phyloP scores from a whole-genome alignment of 2,329 filamentous ascomycete genomes.

The Ceratocystis cubensis region DNA sequence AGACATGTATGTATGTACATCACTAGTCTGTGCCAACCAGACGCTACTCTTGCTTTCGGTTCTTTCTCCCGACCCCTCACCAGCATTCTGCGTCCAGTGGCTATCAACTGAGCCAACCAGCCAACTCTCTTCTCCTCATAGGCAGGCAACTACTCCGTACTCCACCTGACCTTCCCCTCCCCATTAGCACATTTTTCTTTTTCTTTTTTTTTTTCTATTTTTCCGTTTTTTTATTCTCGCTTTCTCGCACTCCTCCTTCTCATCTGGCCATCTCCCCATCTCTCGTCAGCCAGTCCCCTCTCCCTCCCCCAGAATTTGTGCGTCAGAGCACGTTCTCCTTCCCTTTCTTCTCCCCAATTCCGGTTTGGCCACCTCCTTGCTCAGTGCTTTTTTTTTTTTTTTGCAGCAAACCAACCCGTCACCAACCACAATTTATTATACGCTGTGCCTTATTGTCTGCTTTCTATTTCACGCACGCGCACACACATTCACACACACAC shows the following conservation, averaged over 20 bases:
- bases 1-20: neutral
- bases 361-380: neutral
- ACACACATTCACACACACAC: too few species aligned
- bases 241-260: neutral
- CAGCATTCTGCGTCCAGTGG: too few species aligned
- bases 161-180: neutral
- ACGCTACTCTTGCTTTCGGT: too few species aligned
- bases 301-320: neutral
- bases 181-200: neutral
- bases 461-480: constrained; percentile 3
- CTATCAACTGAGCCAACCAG: too few species aligned
- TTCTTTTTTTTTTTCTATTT: neutral
- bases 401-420: neutral
- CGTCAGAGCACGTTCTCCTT: neutral
- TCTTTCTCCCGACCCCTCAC: too few species aligned
- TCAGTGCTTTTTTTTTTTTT: neutral
- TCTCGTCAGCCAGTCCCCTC: neutral
- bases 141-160: neutral
- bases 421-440: neutral
- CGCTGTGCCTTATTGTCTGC: neutral
- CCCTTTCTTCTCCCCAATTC: neutral
- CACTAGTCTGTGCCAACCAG: neutral
- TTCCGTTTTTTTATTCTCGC: neutral
- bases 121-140: neutral
- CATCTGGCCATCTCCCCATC: neutral